A percentile compares a stretch with the other conserved stretches of the same genome.
Conservation (phyloP, 805 yeast species). For the Pichia manshurica region DNA sequence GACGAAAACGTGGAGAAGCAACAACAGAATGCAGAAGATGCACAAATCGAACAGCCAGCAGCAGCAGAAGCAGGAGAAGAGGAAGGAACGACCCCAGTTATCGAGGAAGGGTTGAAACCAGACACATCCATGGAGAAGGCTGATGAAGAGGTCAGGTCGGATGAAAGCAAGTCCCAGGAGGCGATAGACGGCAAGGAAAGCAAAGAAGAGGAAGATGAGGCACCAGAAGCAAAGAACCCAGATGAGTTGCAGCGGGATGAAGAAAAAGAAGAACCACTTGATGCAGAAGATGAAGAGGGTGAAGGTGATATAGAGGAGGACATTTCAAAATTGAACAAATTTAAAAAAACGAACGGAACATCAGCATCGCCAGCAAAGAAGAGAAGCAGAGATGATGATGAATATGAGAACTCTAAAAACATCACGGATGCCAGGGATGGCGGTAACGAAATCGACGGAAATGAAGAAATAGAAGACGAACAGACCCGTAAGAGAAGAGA, state of each 20-base stretch:
- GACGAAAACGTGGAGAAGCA: neutral
- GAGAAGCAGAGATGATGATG: neutral
- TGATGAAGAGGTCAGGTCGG: too few relatives aligned
- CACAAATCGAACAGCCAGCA: neutral
- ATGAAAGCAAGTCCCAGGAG: too few relatives aligned
- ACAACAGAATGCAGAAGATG: neutral
- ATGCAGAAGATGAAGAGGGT: constrained; percentile 1
- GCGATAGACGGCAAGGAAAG: too few relatives aligned
- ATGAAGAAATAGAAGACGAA: constrained; percentile 27
- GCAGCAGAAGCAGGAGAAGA: neutral
- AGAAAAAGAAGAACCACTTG: neutral
- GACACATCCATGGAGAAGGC: too few relatives aligned
- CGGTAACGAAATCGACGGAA: constrained; percentile 4
- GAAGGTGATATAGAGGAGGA: constrained; percentile 18
- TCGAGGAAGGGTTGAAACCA: too few relatives aligned
- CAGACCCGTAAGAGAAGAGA: constrained; percentile 55
- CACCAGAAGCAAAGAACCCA: neutral
- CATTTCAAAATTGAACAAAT: constrained; percentile 15
- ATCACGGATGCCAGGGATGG: neutral
- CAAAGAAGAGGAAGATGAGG: too few relatives aligned
- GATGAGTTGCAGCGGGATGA: neutral
- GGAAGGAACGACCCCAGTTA: neutral
- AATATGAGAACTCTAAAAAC: constrained; percentile 3
- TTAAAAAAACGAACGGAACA: constrained; percentile 10
- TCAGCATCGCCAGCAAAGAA: neutral